Base-by-base conservation (phyloP, 169 alveolate species). In the Cryptosporidium meleagridis region DNA sequence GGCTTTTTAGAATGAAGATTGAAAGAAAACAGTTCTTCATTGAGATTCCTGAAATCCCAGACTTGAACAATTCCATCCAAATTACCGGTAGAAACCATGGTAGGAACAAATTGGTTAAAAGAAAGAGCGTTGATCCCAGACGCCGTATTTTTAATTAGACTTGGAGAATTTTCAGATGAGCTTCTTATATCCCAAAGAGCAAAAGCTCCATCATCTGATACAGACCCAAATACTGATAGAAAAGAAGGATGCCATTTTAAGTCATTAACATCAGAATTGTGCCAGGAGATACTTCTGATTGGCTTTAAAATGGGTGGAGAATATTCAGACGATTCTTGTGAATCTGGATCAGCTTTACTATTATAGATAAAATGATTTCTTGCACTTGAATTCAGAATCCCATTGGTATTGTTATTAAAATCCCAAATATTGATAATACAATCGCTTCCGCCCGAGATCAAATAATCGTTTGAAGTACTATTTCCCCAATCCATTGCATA, bases 371-470 rank as follows among this genome's bases (percentile, higher is more conserved):
- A 73, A 18, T 31, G 62, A 33, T 58, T 73, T 33, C 72, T 73
- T 35, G 68, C 35, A 39, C 70, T 73, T 5, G 75, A 80, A 23
- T 65, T 65, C 29, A 80, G 14, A 26, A 37, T 44, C 16, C 68
- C 51, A 23, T 12, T n/a, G n/a, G 75, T 80, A n/a, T 58, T 72
- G 39, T 92, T 75, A 91, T 94, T 96, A 37, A 95, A 91, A 91
- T 97, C 98, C 98, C 98, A 97, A 16, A 96, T 86, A 84, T 97
- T 94, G 39, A 96, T 95, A 29, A 95, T 71, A 39, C 94, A 94
- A 91, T 97, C 99, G 33, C 96, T 95, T 29, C 97, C 95, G n/a
- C 98, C 97, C 12, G 98, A 96, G 26, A 96, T 95, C 21, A 97
- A 93, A 33, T 84, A 84, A 52, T 95, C 94, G 44, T 92, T 84